These are phyloP conservation scores for Pseudopyricularia cyperi DNA, from an alignment of 2,329 filamentous ascomycete species.

Conservation along the genomic window DNA sequence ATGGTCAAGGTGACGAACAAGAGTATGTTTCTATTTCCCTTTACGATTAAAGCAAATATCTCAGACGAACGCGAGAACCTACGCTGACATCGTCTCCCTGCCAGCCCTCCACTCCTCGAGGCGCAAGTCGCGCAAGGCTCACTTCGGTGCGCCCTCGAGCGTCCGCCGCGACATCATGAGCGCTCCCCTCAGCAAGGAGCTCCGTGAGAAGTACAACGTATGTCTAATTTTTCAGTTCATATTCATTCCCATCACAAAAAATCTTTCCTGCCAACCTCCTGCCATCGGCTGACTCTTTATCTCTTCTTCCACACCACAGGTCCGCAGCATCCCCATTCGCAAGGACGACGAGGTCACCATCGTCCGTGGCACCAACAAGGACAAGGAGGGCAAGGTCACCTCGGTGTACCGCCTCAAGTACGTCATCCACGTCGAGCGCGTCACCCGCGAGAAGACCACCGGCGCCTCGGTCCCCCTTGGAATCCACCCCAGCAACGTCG, in stretches of 20 bases:
- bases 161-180: conserved; percentile 94
- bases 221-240: too few relatives aligned
- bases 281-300: conserved; percentile 51
- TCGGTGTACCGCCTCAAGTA: conserved; percentile 98
- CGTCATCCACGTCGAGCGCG: conserved; percentile 91
- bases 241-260: neutral
- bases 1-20: conserved; percentile 8
- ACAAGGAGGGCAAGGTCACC: conserved; percentile 95
- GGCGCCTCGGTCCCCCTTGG: conserved; percentile 91
- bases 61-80: neutral
- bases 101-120: conserved; percentile 65
- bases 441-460: conserved; percentile 93
- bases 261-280: neutral
- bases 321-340: conserved; percentile 91
- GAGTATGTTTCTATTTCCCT: conserved; percentile 6
- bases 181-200: conserved; percentile 89
- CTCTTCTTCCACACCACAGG: conserved; percentile 40
- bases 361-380: conserved; percentile 89
- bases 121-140: conserved; percentile 97
- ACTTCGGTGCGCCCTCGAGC: conserved; percentile 92
- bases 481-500: conserved; percentile 91
- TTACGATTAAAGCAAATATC: neutral
- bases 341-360: conserved; percentile 95
- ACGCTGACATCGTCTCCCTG: conserved; percentile 8
- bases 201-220: conserved; percentile 98